phyloP scores from a whole-genome alignment of 1,139 yeast genomes.

The Pichia sp. region DNA sequence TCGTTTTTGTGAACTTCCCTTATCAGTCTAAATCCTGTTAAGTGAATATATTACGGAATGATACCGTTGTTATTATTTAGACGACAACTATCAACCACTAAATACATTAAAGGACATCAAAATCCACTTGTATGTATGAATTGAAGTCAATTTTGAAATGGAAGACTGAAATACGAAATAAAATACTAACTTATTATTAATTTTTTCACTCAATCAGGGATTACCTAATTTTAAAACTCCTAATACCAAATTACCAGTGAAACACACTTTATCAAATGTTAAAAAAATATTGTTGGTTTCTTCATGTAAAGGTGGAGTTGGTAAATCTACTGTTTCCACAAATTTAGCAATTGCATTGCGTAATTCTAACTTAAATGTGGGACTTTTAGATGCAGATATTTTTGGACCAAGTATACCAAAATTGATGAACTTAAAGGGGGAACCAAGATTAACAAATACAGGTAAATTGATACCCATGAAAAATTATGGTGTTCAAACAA shows the following conservation, averaged over 20 bases:
- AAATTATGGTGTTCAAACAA: slow-evolving; percentile 76
- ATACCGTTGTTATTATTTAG: background rate
- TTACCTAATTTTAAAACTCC: slow-evolving; percentile 44
- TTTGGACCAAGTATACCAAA: slow-evolving; percentile 76
- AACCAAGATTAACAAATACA: slow-evolving; percentile 49
- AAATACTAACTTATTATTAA: background rate
- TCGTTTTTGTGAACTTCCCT: too few species aligned
- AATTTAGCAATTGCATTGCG: slow-evolving; percentile 63
- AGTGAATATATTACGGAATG: background rate
- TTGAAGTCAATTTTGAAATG: too few species aligned
- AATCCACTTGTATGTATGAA: background rate
- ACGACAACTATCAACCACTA: background rate
- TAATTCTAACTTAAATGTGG: slow-evolving; percentile 50
- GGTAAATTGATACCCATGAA: slow-evolving; percentile 62
- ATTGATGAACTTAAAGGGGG: slow-evolving; percentile 56
- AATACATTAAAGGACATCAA: background rate
- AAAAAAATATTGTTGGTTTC: slow-evolving; percentile 59
- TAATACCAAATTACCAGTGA: slow-evolving; percentile 50
- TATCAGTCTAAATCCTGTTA: too few species aligned
- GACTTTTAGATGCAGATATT: slow-evolving; percentile 72
- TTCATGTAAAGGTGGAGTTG: slow-evolving; percentile 49
- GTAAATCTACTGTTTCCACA: slow-evolving; percentile 52
- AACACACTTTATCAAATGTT: slow-evolving; percentile 54
- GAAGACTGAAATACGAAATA: too few species aligned
- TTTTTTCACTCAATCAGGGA: slow-evolving; percentile 29